Conservation (phyloP, 2,329 filamentous ascomycete genomes). For the Onygenales sp. region DNA sequence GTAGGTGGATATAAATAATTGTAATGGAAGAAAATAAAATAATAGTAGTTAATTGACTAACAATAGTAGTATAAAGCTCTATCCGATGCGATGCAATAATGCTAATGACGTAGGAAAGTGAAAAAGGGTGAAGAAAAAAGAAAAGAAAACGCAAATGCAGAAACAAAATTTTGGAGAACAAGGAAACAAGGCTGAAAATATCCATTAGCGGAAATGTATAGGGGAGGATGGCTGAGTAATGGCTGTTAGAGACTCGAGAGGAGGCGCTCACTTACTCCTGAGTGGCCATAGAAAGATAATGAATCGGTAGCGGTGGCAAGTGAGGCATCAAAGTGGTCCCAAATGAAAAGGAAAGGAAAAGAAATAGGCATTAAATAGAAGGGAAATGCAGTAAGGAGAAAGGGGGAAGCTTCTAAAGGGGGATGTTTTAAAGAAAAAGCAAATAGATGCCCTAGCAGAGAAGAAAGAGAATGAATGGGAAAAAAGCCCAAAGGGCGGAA, state of each 20-base stretch:
- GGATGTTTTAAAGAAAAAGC: too few relatives aligned
- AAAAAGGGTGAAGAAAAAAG: neutral
- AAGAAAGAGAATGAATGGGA: too few relatives aligned
- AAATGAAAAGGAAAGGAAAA: neutral
- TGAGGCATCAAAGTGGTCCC: neutral
- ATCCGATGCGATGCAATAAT: neutral
- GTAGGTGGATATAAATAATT: too few relatives aligned
- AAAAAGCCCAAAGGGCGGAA: too few relatives aligned
- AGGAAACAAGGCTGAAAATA: neutral
- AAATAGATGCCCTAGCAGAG: too few relatives aligned
- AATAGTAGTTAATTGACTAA: neutral
- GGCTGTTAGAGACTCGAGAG: too few relatives aligned
- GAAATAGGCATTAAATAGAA: neutral
- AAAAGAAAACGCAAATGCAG: neutral
- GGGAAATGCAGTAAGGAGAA: too few relatives aligned
- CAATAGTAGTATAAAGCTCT: neutral
- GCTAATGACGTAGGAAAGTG: neutral
- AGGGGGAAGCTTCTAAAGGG: too few relatives aligned
- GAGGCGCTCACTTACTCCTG: too few relatives aligned
- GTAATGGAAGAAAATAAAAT: neutral
- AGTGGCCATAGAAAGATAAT: neutral
- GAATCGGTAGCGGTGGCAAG: neutral
- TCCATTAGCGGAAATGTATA: neutral
- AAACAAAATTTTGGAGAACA: neutral
- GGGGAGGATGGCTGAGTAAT: neutral